Evolutionary conservation across 345 rosid genomes (phyloP), one percentile per base, ranked within the genome.

Genomic region (Salix koriyanagi): DNA sequence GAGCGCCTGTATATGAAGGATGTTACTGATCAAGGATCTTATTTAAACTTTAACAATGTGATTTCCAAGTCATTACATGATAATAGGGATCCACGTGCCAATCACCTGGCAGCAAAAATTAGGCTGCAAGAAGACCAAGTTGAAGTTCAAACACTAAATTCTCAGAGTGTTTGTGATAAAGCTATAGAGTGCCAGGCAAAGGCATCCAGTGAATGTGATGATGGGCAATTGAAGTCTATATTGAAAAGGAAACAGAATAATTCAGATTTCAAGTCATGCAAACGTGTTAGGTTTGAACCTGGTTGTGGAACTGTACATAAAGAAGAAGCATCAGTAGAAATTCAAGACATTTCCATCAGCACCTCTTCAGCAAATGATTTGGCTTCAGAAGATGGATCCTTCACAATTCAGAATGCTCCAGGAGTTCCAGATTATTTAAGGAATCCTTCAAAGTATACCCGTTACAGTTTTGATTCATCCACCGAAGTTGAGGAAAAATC

Each of bases 391-490:
- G 72, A 16, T 52, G 77, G 16, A 67, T 69, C 39, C 69, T 54
- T 72, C 76, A 18, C 65, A 44, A 54, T 70, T 48, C 70, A 69
- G 77, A 79, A 64, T 70, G 76, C 74, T 52, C 42, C 72, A 54
- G 73, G 44, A 23, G 71, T 91, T 78, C 99, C 96, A 10, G 97
- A 91, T 88, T 93, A 91, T 78, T 68, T 95, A 69, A 83, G 73
- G 32, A 93, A 95, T 79, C 99, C 98, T 62, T 75, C 96, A 32
- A 90, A 88, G 36, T 96, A 96, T 75, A 91, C 94, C 4, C 78
- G 75, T 18, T 92, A 96, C 72, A 87, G 91, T 62, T 89, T 93
- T 46, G 89, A 86, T 73, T 80, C 87, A 37, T 81, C 87, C 28
- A 67, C 56, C 70, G 87, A 86, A 44, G 75, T 91, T 21, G 91